A percentile compares a stretch with the other conserved stretches of the same genome.
Evolutionary conservation across 2,329 filamentous ascomycete genomes (phyloP).

Genomic region (Pestalotiopsis sp.): DNA sequence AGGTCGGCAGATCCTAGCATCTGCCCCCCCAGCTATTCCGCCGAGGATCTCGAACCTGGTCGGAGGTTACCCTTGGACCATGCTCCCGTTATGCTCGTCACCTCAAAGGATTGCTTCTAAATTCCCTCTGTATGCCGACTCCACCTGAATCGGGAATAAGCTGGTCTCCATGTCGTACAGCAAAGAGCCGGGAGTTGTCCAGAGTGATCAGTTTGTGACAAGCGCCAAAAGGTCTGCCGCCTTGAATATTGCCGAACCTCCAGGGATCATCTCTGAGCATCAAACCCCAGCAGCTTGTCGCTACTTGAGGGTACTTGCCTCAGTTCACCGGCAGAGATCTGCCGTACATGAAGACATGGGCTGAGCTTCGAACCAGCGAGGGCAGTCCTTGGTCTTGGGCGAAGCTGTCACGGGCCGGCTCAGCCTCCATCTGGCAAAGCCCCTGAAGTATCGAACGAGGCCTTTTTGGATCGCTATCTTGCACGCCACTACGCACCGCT

Average conservation of each 20-base stretch:
- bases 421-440: background rate
- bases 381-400: background rate
- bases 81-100: background rate
- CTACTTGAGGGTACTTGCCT: background rate
- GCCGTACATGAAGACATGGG: background rate
- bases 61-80: background rate
- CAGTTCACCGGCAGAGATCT: background rate
- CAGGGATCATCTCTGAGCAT: background rate
- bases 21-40: background rate
- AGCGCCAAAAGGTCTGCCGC: background rate
- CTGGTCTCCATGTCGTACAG: background rate
- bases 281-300: background rate
- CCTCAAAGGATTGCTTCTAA: background rate
- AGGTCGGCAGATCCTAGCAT: background rate
- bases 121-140: background rate
- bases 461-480: background rate
- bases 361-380: background rate
- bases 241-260: background rate
- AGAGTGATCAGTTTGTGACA: background rate
- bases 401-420: conserved; percentile 3
- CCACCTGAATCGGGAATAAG: background rate
- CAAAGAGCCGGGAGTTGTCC: background rate
- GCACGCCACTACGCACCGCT: background rate
- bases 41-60: background rate
- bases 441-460: background rate